Conservation (phyloP, 1,284 basidiomycete species). For the Boletus sp. region DNA sequence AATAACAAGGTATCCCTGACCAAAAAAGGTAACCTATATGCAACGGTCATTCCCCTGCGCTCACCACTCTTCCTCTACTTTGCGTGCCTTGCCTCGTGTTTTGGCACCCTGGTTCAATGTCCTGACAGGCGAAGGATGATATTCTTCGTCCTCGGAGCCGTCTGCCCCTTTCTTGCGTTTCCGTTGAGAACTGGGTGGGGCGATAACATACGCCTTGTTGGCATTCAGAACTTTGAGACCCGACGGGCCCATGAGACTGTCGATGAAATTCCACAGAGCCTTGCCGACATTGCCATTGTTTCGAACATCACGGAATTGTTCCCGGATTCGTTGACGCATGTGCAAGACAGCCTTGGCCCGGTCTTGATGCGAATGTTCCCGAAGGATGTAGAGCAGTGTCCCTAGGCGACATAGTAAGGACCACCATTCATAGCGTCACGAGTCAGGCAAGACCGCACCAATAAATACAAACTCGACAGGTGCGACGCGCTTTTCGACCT, state of each 20-base stretch:
- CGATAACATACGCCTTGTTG: conserved; percentile 7
- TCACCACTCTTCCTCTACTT: background rate
- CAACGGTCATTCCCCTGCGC: background rate
- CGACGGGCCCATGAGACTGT: conserved; percentile 42
- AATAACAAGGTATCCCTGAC: background rate
- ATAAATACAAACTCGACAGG: conserved; percentile 79
- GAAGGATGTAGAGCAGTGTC: conserved; percentile 58
- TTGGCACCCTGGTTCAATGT: conserved; percentile 39
- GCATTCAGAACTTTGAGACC: conserved; percentile 36
- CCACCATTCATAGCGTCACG: background rate
- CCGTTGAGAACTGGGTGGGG: conserved; percentile 32
- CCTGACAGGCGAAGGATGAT: conserved; percentile 46
- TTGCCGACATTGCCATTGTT: conserved; percentile 57
- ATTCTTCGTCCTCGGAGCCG: conserved; percentile 51
- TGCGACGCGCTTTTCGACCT: conserved; percentile 60
- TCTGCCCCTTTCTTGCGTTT: conserved; percentile 39
- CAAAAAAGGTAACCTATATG: background rate
- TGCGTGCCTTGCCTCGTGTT: conserved; percentile 42
- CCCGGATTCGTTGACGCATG: conserved; percentile 57
- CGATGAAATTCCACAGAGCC: conserved; percentile 59
- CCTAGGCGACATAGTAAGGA: conserved; percentile 42
- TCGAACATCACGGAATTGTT: conserved; percentile 60
- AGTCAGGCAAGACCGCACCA: conserved; percentile 43
- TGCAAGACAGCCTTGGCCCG: conserved; percentile 55
- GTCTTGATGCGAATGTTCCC: conserved; percentile 43